Evolutionary conservation across 2,329 filamentous ascomycete species (phyloP), one percentile per base, ranked within the genome.

Genomic region (Fusarium graminum): DNA sequence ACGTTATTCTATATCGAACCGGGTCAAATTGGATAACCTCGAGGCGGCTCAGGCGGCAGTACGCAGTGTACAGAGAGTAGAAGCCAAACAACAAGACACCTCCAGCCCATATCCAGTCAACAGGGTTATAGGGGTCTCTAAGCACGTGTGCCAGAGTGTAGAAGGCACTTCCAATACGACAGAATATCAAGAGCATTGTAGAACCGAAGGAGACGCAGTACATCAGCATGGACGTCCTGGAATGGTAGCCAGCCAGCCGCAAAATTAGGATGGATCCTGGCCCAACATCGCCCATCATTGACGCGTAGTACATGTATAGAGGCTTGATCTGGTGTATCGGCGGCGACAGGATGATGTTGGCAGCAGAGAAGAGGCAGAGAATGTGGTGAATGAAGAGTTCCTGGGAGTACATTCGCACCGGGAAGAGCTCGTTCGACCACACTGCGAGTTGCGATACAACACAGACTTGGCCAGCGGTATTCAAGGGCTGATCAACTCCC

Each of bases 341-440:
- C 2, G 72, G 68, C 13, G 67, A 65, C 22, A 72, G 2, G 17
- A 68, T 54, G 14, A 71, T 44, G 45, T 74, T 74, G 14, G 59
- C 49, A n/a, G 63, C 51, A 3, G 70, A 60, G 13, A 68, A 5
- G 10, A 72, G 52, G 53, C 72, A 74, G 17, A 72, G 28, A 2
- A 74, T 26, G 38, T 74, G 72, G 16, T 74, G 72, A 6, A 70
- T 14, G 29, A 74, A 68, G 25, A 74, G 52, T 34, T 74, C 68
- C 9, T 41, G 17, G 3, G 63, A 70, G 45, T 57, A 69, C 36
- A 61, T 39, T 9, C 54, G 52, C 17, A 62, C 32, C 8, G 61
- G 25, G 0, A 63, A 52, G 10, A 73, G 29, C 44, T 74, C 72
- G 32, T 63, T 59, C 3, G 66, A 57, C 72, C 72, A 74, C 11